phyloP scores from a whole-genome alignment of 2,329 filamentous ascomycete species.

The Plectosphaerella cucumerina region DNA sequence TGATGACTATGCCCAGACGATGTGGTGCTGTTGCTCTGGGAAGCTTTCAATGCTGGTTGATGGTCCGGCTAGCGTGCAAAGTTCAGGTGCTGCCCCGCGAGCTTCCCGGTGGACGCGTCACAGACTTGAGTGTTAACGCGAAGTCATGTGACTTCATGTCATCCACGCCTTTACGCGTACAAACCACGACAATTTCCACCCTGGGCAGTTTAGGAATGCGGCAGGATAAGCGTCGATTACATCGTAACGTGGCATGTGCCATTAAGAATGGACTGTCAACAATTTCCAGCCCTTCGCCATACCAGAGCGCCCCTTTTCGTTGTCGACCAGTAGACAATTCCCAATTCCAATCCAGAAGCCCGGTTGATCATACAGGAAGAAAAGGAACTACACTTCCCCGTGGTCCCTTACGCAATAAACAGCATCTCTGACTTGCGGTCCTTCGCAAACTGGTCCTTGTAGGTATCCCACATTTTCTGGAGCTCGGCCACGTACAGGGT shows the following conservation, averaged over 20 bases:
- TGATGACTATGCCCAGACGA: background rate
- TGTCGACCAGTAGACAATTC: conserved; percentile 1
- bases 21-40: no score
- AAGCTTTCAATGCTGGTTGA: no score
- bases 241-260: no score
- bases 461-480: conserved; percentile 67
- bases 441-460: conserved; percentile 71
- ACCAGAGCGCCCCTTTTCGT: no score
- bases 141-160: background rate
- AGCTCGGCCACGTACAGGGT: conserved; percentile 72
- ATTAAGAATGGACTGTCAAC: no score
- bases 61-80: background rate
- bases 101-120: background rate
- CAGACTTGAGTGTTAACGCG: background rate
- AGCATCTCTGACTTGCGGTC: conserved; percentile 61
- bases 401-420: conserved; percentile 49
- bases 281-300: no score
- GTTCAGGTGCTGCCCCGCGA: conserved; percentile 4
- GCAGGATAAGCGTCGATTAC: no score
- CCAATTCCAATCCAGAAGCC: no score
- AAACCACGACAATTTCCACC: no score
- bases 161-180: no score
- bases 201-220: no score
- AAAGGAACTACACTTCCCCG: background rate
- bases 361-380: background rate